Evolutionary conservation across 306 rosid genomes (phyloP).

Genomic region (Casuarina glauca): DNA sequence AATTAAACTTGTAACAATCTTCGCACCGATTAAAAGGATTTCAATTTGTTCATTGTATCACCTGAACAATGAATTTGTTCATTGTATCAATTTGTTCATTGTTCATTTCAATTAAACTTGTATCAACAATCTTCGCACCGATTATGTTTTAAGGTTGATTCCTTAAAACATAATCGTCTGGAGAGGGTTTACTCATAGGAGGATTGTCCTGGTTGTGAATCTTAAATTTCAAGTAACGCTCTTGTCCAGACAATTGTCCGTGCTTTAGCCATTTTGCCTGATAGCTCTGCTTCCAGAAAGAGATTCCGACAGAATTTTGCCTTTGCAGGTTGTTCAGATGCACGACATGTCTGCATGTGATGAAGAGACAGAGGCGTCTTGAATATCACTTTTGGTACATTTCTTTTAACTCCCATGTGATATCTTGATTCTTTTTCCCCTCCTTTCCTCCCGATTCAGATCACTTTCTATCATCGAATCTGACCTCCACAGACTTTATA

Average conservation of each 20-base stretch:
- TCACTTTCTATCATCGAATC: neutral
- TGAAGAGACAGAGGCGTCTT: neutral
- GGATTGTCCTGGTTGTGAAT: too few relatives aligned
- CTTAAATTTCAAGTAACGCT: too few relatives aligned
- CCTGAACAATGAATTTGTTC: too few relatives aligned
- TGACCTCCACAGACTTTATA: neutral
- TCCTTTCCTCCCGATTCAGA: too few relatives aligned
- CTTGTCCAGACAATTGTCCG: neutral
- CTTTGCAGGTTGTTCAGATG: slow-evolving; percentile 11
- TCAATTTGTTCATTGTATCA: neutral
- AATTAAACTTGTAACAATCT: neutral
- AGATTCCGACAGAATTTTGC: neutral
- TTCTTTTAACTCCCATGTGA: neutral
- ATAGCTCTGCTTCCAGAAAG: neutral
- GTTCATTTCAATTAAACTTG: neutral
- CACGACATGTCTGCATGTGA: neutral
- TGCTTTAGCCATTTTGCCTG: neutral
- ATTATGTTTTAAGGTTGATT: too few relatives aligned
- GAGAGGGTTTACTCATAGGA: too few relatives aligned
- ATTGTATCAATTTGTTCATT: too few relatives aligned
- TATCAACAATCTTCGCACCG: too few relatives aligned
- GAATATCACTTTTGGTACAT: neutral
- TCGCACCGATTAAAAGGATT: neutral
- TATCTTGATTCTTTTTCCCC: neutral
- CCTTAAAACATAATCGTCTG: neutral